These are phyloP conservation scores for Cyberlindnera euphorbiiphila DNA, from an alignment of 805 yeast genomes.

Conservation along the genomic window DNA sequence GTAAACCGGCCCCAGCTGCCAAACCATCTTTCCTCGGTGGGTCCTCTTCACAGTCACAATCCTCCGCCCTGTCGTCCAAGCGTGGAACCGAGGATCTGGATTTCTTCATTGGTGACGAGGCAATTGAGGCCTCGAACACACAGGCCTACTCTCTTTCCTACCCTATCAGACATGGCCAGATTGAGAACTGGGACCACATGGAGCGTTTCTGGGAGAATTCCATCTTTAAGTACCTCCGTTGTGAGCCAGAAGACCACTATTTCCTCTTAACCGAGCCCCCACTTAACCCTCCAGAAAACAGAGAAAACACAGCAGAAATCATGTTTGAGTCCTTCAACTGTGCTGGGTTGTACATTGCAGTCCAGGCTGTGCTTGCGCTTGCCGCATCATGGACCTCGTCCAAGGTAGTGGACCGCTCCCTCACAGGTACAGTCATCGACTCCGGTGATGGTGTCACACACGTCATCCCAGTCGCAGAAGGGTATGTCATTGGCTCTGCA, in stretches of 20 bases:
- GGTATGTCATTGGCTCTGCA: conserved; percentile 96
- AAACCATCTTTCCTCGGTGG: conserved; percentile 40
- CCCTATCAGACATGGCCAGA: conserved; percentile 96
- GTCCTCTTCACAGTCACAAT: conserved; percentile 16
- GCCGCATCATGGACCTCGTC: conserved; percentile 99
- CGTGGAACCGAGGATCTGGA: conserved; percentile 93
- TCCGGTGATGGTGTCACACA: conserved; percentile 99
- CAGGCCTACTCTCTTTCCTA: conserved; percentile 83
- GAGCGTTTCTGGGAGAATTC: conserved; percentile 98
- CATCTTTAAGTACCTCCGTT: conserved; percentile 90
- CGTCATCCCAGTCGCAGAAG: conserved; percentile 98
- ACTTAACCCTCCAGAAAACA: conserved; percentile 97
- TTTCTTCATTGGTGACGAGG: conserved; percentile 95
- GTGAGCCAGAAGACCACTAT: conserved; percentile 98
- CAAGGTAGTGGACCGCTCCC: conserved; percentile 88
- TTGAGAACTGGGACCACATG: conserved; percentile 99
- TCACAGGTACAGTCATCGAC: conserved; percentile 98
- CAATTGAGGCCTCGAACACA: conserved; percentile 85
- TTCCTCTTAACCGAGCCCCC: conserved; percentile 97
- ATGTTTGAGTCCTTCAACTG: conserved; percentile 99
- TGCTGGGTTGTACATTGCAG: conserved; percentile 97
- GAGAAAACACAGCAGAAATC: conserved; percentile 97
- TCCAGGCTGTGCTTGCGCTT: conserved; percentile 95
- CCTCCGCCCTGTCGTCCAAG: conserved; percentile 38
- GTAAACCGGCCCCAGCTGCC: conserved; percentile 41